Percentiles rank a stretch among this genome's conserved stretches.
phyloP scores from a whole-genome alignment of 1,284 basidiomycete species.

The Ustilago tritici region DNA sequence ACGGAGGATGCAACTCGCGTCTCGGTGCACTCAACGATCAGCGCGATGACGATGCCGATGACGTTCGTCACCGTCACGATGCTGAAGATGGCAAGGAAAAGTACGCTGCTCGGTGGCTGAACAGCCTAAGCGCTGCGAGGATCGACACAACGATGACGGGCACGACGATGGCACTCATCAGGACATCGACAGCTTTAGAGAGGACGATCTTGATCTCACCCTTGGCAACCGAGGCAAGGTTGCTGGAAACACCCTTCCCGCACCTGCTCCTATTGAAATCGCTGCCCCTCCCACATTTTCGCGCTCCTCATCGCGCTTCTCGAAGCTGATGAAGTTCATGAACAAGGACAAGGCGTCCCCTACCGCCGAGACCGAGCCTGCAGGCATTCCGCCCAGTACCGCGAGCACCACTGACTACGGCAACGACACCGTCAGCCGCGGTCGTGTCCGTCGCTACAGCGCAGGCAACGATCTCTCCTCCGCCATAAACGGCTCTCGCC shows the following conservation, averaged over 20 bases:
- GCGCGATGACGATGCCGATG: slow-evolving; percentile 9
- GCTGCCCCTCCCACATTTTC: slow-evolving; percentile 21
- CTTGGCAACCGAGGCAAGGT: slow-evolving; percentile 27
- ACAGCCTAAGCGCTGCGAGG: slow-evolving; percentile 20
- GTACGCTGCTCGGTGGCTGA: slow-evolving; percentile 28
- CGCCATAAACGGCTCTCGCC: background rate
- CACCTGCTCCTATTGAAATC: slow-evolving; percentile 12
- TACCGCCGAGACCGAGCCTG: slow-evolving; percentile 16
- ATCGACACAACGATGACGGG: slow-evolving; percentile 8
- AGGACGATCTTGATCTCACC: slow-evolving; percentile 23
- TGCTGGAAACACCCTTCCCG: slow-evolving; percentile 19
- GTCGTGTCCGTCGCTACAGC: slow-evolving; percentile 37
- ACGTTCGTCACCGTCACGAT: slow-evolving; percentile 7
- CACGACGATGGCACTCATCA: slow-evolving; percentile 17
- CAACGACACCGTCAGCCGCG: slow-evolving; percentile 14
- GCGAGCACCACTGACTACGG: slow-evolving; percentile 19
- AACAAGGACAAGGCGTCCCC: slow-evolving; percentile 39
- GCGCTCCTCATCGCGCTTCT: slow-evolving; percentile 41
- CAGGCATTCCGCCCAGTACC: slow-evolving; percentile 20
- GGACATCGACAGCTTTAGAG: slow-evolving; percentile 20
- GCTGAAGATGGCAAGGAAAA: slow-evolving; percentile 16
- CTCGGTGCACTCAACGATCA: slow-evolving; percentile 10
- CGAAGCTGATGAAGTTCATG: slow-evolving; percentile 46
- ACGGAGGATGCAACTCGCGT: slow-evolving; percentile 25
- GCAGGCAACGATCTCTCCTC: slow-evolving; percentile 37